phyloP scores from a whole-genome alignment of 2,329 filamentous ascomycete genomes.

The Cladosporium sp. region DNA sequence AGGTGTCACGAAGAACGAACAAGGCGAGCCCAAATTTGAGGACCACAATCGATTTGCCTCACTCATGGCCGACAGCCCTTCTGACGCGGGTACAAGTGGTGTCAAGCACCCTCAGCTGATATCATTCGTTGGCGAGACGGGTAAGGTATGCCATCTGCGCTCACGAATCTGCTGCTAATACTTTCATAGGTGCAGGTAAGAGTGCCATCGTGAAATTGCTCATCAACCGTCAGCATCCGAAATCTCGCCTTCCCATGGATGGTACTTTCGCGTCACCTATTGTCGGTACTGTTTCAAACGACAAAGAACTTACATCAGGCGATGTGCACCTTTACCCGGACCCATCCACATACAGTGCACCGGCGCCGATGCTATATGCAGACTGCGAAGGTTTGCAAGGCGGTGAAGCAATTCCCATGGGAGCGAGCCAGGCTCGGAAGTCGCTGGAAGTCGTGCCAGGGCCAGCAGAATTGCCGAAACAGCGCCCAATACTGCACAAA shows the following conservation, averaged over 20 bases:
- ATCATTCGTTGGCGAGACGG: no score
- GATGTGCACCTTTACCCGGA: conserved; percentile 50
- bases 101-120: no score
- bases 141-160: no score
- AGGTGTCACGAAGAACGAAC: no score
- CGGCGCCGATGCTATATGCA: conserved; percentile 42
- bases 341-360: conserved; percentile 33
- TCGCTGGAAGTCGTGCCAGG: conserved; percentile 15
- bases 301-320: conserved; percentile 40
- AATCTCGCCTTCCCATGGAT: conserved; percentile 16
- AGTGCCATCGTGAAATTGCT: conserved; percentile 49
- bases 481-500: background rate
- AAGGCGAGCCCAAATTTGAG: no score
- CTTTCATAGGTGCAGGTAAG: conserved; percentile 38
- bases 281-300: conserved; percentile 23
- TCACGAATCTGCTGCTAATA: no score
- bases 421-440: conserved; percentile 16
- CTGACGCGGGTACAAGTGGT: no score
- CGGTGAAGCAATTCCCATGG: conserved; percentile 40
- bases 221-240: conserved; percentile 35
- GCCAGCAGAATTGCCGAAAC: background rate
- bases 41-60: no score
- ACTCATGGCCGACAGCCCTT: no score
- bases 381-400: conserved; percentile 53
- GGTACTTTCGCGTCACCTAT: conserved; percentile 14